phyloP scores from a whole-genome alignment of 2,329 filamentous ascomycete species.

The Aureobasidium sp. region DNA sequence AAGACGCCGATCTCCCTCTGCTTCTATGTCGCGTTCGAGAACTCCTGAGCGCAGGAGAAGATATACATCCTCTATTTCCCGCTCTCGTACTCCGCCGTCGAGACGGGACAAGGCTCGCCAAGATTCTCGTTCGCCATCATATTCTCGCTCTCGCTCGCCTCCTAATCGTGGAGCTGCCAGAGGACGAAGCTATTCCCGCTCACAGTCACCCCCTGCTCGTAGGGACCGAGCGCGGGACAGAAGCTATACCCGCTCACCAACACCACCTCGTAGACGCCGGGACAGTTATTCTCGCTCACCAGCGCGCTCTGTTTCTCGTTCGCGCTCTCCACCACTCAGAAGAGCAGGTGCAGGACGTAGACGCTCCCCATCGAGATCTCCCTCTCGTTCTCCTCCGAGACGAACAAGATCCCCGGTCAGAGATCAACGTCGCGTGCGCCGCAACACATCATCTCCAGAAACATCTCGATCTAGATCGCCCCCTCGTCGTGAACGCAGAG shows the following conservation, averaged over 20 bases:
- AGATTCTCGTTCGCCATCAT: constrained; percentile 18
- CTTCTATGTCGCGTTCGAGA: constrained; percentile 23
- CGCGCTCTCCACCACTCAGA: constrained; percentile 9
- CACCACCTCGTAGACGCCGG: constrained; percentile 10
- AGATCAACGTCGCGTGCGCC: constrained; percentile 6
- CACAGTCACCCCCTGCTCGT: constrained; percentile 18
- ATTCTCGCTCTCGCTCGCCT: constrained; percentile 20
- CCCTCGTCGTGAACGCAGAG: not conserved
- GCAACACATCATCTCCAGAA: constrained; percentile 9
- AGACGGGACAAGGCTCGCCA: constrained; percentile 20
- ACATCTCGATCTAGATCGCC: constrained; percentile 14
- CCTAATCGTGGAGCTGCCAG: constrained; percentile 19
- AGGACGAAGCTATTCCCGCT: constrained; percentile 19
- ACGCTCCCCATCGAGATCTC: constrained; percentile 12
- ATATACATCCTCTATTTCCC: constrained; percentile 19
- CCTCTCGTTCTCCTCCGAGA: constrained; percentile 18
- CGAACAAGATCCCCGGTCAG: constrained; percentile 8
- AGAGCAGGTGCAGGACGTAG: constrained; percentile 12
- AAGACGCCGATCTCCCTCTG: constrained; percentile 15
- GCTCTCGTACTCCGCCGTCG: constrained; percentile 20
- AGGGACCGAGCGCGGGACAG: constrained; percentile 6
- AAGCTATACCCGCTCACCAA: constrained; percentile 14
- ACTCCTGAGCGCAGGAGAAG: constrained; percentile 24
- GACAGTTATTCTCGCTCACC: constrained; percentile 1
- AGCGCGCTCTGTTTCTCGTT: not conserved